Evolutionary conservation across 495 filamentous ascomycete species (phyloP).

Genomic region (Talaromyces ruber): DNA sequence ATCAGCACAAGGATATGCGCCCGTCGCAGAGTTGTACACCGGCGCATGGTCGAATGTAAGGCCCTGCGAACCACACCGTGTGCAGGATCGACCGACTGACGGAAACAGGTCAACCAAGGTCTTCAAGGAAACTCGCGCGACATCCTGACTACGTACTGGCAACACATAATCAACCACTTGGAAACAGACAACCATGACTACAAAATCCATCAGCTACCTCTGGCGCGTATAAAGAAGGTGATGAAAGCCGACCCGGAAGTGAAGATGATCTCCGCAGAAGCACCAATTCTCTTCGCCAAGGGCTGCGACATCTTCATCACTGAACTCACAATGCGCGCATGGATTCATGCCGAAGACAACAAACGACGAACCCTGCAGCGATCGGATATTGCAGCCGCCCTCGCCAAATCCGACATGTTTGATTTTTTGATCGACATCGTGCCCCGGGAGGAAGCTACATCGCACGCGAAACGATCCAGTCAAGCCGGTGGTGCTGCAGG

Average conservation of each 20-base stretch:
- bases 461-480: constrained; percentile 69
- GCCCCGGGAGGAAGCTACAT: constrained; percentile 82
- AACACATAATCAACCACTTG: constrained; percentile 89
- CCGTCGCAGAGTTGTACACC: constrained; percentile 78
- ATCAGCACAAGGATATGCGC: constrained; percentile 69
- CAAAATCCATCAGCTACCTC: constrained; percentile 90
- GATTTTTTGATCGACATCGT: constrained; percentile 99
- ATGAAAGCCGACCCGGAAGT: constrained; percentile 99
- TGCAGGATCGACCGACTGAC: background rate
- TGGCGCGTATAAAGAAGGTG: constrained; percentile 98
- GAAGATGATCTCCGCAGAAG: constrained; percentile 99
- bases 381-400: constrained; percentile 89
- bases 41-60: constrained; percentile 92
- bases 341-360: constrained; percentile 99
- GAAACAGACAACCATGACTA: constrained; percentile 95
- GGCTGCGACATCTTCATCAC: constrained; percentile 99
- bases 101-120: constrained; percentile 78
- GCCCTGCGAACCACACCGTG: background rate
- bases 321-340: constrained; percentile 98
- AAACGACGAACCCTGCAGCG: constrained; percentile 92
- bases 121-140: constrained; percentile 89
- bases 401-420: constrained; percentile 98
- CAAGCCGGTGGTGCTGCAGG: constrained; percentile 48
- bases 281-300: constrained; percentile 95
- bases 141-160: constrained; percentile 97